Base-by-base conservation (phyloP, 106 monocot species). In the Dendrobium catenatum region DNA sequence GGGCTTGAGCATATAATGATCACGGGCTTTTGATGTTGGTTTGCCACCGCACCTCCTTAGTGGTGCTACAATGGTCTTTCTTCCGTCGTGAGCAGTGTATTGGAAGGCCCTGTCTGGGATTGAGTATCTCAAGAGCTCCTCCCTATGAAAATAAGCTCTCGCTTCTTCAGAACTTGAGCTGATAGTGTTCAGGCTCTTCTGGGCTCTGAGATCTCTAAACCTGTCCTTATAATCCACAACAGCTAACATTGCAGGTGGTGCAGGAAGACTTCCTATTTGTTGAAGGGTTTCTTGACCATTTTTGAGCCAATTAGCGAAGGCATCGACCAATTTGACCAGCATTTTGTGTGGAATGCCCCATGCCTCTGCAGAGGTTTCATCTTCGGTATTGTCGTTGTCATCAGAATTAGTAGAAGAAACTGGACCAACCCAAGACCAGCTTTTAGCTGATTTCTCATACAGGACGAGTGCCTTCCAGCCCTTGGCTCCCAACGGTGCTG, bases 241-340 rank as follows among this genome's bases (percentile, higher is more conserved):
- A 7, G 87, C 83, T 37, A 82, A 79, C 84, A 82, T 75, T 13
- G 79, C 77, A 42, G 98, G 95, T 49, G 95, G 98, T 70, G 91
- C 81, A 46, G 98, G 98, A 80, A 99, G 91, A 78, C 85, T 89
- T 79, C 95, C 98, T 47, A 99, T 95, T 81, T 99, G 91, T 68
- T 91, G 91, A 73, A 99, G 95, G 31, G 89, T 95, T 81, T 95
- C 98, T 74, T 95, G 98, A 20, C 95, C 91, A 82, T 80, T 87
- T 81, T 99, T 99, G 20, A 95, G 80, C 98, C 98, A 99, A 82
- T 93, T 99, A 40, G 98, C 95, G 86, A 99, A 99, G 51, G 98
- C 86, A 86, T 99, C 98, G 73, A 99, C 98, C 80, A 99, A 84
- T 79, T 95, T 99, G 31, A 95, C 98, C 77, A 99, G 88, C 89